Base-by-base conservation (phyloP, 1,139 yeast species). In the Ogataea hybrid region DNA sequence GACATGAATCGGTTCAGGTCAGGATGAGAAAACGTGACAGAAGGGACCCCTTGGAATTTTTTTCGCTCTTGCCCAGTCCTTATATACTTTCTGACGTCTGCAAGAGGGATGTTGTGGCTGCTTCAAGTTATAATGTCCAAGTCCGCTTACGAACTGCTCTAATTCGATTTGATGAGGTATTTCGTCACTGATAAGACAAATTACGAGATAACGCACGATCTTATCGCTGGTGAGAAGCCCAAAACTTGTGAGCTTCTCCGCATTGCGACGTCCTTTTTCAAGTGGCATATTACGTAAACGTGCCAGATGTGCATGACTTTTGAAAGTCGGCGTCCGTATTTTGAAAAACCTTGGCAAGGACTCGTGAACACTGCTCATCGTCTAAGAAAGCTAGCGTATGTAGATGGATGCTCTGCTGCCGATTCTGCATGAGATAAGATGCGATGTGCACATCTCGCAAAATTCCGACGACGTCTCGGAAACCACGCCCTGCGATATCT, bases 391-490 rank as follows among this genome's bases (percentile, higher is more conserved):
- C 20, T 18, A 18, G 20, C 6, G 6, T 18, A 23, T 23, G 27
- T 23, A 11, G 27, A 23, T 23, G 12, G 6, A 2, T n/a, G 27
- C 12, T 23, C 8, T 4, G 3, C n/a, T 23, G 10, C 25, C n/a
- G 3, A 9, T 23, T 23, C 27, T 23, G 31, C 31, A 28, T 15
- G 18, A 12, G 31, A 28, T 28, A 28, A 14, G 18, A 6, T 15
- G 22, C 17, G 22, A 17, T 29, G 17, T 15, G 20, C 15, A 14
- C 18, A 4, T 6, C 3, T 21, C 37, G 37, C 37, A 34, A 34
- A 25, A 5, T 34, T 34, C 37, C 37, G 37, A 12, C 10, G n/a
- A 11, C 16, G 6, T 18, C 25, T 34, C 31, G 31, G 37, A 27
- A 34, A 25, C 17, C 9, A 5, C 4, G 6, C 9, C 3, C 8